These are phyloP conservation scores for Babesia divergens DNA, from an alignment of 169 alveolate genomes.

Conservation along the genomic window DNA sequence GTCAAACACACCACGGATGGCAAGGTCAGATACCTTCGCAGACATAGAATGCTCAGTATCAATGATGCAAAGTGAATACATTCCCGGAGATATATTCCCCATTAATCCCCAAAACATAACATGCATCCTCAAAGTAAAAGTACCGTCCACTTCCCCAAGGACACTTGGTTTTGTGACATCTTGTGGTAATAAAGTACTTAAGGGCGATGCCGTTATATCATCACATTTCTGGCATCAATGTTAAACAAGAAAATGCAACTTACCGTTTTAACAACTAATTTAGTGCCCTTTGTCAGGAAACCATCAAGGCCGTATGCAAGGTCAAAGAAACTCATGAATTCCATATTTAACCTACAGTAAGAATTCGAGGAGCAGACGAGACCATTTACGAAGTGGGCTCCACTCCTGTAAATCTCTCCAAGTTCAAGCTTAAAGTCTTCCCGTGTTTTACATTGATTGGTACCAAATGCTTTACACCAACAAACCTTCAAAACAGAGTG, in stretches of 20 bases:
- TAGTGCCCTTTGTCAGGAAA: background rate
- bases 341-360: background rate
- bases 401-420: slow-evolving; percentile 29
- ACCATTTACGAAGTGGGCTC: background rate
- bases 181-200: background rate
- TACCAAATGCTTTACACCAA: slow-evolving; percentile 33
- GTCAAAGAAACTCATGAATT: background rate
- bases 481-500: slow-evolving; percentile 6
- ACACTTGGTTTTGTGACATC: background rate
- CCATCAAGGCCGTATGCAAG: background rate
- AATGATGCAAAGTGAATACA: background rate
- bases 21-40: background rate
- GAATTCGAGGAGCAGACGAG: background rate
- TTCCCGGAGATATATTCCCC: background rate
- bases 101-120: background rate
- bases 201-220: no score
- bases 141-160: background rate
- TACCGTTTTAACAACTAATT: background rate
- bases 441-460: background rate
- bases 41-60: background rate
- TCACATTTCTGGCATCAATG: background rate
- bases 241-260: background rate
- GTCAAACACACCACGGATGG: background rate
- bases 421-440: slow-evolving; percentile 29
- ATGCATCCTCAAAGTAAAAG: background rate